Evolutionary conservation across 2,329 filamentous ascomycete species (phyloP).

Genomic region (Clonostachys rhizophaga): DNA sequence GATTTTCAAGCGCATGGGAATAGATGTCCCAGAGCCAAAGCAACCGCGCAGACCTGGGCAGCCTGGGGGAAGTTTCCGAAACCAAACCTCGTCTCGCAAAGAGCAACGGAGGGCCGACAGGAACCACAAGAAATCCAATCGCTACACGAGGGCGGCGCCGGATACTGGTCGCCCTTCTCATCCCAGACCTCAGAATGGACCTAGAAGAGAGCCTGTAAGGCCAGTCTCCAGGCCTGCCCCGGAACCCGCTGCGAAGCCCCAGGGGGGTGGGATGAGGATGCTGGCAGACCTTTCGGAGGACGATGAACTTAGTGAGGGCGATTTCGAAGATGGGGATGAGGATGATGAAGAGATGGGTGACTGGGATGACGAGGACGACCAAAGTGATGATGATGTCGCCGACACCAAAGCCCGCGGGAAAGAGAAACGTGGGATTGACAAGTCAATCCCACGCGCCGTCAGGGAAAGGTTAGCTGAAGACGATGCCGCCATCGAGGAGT

Average conservation of each 20-base stretch:
- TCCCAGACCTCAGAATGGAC: neutral
- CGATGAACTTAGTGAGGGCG: neutral
- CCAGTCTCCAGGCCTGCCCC: too few species aligned
- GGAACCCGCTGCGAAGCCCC: neutral
- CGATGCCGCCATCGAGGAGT: slow-evolving; percentile 79
- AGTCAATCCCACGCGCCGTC: slow-evolving; percentile 27
- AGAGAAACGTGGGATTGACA: slow-evolving; percentile 14
- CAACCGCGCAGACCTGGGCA: slow-evolving; percentile 2
- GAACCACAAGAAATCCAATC: slow-evolving; percentile 49
- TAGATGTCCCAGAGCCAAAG: slow-evolving; percentile 16
- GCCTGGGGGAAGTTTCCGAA: slow-evolving; percentile 5
- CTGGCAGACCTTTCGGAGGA: slow-evolving; percentile 1
- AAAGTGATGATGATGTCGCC: slow-evolving; percentile 8
- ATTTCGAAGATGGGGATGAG: slow-evolving; percentile 11
- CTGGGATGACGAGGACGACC: slow-evolving; percentile 6
- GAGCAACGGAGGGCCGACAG: slow-evolving; percentile 65
- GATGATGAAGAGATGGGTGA: slow-evolving; percentile 11
- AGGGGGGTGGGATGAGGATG: neutral
- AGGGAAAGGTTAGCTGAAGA: slow-evolving; percentile 69
- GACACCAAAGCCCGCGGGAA: slow-evolving; percentile 4
- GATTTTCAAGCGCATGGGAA: slow-evolving; percentile 28
- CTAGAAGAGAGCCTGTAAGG: neutral
- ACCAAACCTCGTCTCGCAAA: slow-evolving; percentile 40
- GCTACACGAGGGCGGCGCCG: slow-evolving; percentile 12
- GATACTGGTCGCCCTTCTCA: neutral